Conservation (phyloP, 305 asterid genomes). For the Stenogyne calaminthoides region DNA sequence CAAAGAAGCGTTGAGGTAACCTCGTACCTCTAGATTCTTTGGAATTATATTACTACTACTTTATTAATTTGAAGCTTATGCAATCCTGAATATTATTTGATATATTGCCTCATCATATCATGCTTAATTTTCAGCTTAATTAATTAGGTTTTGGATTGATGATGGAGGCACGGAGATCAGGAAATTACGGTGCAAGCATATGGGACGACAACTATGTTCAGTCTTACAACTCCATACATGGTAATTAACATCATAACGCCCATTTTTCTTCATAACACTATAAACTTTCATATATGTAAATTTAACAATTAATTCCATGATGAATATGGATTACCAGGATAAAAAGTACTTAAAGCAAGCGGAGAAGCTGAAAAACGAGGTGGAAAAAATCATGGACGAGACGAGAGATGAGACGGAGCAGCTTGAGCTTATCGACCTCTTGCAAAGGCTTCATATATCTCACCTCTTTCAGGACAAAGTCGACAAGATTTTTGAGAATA, state of each 20-base stretch:
- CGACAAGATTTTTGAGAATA: slow-evolving; percentile 23
- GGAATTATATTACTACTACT: neutral
- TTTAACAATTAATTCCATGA: neutral
- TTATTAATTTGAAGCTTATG: neutral
- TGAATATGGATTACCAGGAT: slow-evolving; percentile 20
- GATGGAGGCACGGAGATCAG: slow-evolving; percentile 49
- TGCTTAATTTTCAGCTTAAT: neutral
- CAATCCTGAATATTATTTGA: neutral
- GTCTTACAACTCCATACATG: slow-evolving; percentile 35
- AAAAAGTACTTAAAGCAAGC: slow-evolving; percentile 27
- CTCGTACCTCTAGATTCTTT: neutral
- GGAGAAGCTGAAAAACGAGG: slow-evolving; percentile 34
- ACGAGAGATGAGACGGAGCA: slow-evolving; percentile 26
- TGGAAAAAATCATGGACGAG: slow-evolving; percentile 29
- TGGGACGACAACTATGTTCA: slow-evolving; percentile 58
- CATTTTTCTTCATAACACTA: neutral
- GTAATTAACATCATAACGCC: slow-evolving; percentile 19
- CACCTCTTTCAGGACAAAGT: slow-evolving; percentile 43
- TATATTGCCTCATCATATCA: too few relatives aligned
- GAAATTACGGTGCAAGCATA: slow-evolving; percentile 45
- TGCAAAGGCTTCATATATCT: slow-evolving; percentile 55
- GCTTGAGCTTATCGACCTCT: slow-evolving; percentile 46
- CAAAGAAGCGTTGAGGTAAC: neutral
- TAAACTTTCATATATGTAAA: neutral
- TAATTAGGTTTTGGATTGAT: neutral